Evolutionary conservation across 257 asterid genomes (phyloP).

Genomic region (Striga asiatica): DNA sequence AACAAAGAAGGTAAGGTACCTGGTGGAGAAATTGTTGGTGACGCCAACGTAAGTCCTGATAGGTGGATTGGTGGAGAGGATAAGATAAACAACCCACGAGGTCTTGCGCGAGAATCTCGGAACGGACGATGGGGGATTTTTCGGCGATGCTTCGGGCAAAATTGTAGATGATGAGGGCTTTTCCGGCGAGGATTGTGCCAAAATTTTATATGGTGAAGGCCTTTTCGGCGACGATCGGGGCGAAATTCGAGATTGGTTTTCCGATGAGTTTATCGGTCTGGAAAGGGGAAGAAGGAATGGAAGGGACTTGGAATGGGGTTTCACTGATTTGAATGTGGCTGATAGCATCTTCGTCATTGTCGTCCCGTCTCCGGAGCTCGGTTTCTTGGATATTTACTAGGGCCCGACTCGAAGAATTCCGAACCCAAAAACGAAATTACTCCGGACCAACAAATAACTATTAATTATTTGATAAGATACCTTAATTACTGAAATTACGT

Average conservation of each 20-base stretch:
- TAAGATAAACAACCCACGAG: constrained; percentile 65
- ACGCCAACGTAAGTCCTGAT: constrained; percentile 76
- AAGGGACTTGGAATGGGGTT: constrained; percentile 29
- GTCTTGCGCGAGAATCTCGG: constrained; percentile 21
- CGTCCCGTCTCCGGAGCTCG: no score
- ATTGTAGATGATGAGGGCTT: constrained; percentile 17
- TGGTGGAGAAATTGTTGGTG: constrained; percentile 66
- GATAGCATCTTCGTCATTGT: constrained; percentile 42
- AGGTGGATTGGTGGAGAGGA: constrained; percentile 65
- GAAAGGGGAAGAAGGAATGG: neutral
- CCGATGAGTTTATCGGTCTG: constrained; percentile 14
- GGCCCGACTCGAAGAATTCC: no score
- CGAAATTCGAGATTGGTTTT: constrained; percentile 13
- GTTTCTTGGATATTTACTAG: no score
- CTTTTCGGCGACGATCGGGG: neutral
- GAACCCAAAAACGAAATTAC: no score
- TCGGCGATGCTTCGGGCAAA: constrained; percentile 15
- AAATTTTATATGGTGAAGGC: no score
- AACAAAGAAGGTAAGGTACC: constrained; percentile 32
- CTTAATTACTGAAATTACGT: no score
- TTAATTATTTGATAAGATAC: no score
- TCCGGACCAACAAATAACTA: no score
- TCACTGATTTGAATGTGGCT: constrained; percentile 48
- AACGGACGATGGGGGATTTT: constrained; percentile 16
- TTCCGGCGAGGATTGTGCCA: constrained; percentile 14